Evolutionary conservation across 352 stramenopile genomes (phyloP).

Genomic region (Phytophthora nicotianae): DNA sequence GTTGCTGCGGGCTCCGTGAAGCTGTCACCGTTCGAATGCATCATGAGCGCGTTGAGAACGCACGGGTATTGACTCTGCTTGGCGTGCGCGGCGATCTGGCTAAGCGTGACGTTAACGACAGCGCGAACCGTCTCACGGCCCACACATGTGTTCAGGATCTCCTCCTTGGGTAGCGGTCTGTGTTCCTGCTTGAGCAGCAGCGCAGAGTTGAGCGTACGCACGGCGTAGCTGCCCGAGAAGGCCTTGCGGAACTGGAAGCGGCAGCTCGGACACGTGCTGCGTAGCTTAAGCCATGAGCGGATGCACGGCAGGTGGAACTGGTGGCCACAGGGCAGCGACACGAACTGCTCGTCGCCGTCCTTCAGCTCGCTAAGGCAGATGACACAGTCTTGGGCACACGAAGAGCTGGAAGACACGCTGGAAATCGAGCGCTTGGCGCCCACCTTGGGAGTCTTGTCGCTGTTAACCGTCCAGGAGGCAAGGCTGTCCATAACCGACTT

Average conservation of each 20-base stretch:
- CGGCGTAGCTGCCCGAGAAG: slow-evolving; percentile 78
- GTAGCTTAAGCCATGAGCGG: slow-evolving; percentile 91
- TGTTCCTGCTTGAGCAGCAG: slow-evolving; percentile 73
- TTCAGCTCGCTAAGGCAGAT: slow-evolving; percentile 92
- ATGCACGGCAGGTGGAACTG: slow-evolving; percentile 94
- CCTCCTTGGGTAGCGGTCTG: slow-evolving; percentile 51
- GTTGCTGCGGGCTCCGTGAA: slow-evolving; percentile 45
- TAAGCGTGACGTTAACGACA: slow-evolving; percentile 84
- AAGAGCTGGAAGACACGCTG: slow-evolving; percentile 24
- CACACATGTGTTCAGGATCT: slow-evolving; percentile 62
- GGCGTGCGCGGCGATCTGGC: slow-evolving; percentile 56
- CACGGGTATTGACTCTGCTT: slow-evolving; percentile 78
- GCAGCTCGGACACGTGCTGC: slow-evolving; percentile 94
- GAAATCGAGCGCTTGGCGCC: slow-evolving; percentile 39
- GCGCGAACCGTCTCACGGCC: slow-evolving; percentile 66
- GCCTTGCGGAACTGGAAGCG: slow-evolving; percentile 91
- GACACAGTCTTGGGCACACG: slow-evolving; percentile 56
- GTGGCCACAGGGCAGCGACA: slow-evolving; percentile 92
- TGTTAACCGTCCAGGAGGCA: slow-evolving; percentile 26
- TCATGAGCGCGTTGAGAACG: slow-evolving; percentile 83
- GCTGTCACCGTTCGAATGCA: slow-evolving; percentile 74
- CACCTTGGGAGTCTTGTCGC: background rate
- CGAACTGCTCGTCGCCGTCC: slow-evolving; percentile 56
- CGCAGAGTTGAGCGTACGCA: slow-evolving; percentile 82
- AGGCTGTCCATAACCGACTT: slow-evolving; percentile 71